Conservation (phyloP, 306 rosid genomes). For the Crataegus laevigata region DNA sequence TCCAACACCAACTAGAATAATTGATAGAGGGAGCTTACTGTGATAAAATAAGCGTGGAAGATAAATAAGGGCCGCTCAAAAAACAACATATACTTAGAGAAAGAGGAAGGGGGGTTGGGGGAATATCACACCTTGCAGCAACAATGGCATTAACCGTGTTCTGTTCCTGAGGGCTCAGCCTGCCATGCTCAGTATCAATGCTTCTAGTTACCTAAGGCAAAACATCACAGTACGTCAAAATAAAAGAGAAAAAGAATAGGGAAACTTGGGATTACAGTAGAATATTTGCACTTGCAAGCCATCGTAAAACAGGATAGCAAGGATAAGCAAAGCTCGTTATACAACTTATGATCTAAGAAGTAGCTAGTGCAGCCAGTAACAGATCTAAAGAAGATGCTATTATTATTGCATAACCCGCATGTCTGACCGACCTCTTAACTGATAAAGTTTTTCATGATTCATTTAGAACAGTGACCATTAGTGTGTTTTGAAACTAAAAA, state of each 20-base stretch:
- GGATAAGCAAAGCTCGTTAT: not conserved
- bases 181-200: conserved; percentile 66
- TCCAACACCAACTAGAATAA: conserved; percentile 91
- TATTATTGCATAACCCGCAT: not conserved
- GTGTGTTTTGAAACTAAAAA: not conserved
- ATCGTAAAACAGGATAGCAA: not conserved
- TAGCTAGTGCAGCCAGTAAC: too few relatives aligned
- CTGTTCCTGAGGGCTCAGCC: conserved; percentile 86
- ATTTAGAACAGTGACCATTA: not conserved
- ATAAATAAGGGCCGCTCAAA: conserved; percentile 8
- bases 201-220: conserved; percentile 82
- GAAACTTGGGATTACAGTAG: not conserved
- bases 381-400: not conserved
- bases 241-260: too few relatives aligned
- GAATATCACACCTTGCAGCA: conserved; percentile 65
- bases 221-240: not conserved
- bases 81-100: not conserved
- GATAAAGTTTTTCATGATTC: not conserved
- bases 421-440: not conserved
- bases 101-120: too few relatives aligned
- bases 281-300: not conserved
- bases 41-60: conserved; percentile 16
- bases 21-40: conserved; percentile 92
- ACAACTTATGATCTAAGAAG: too few relatives aligned
- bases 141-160: conserved; percentile 85